phyloP scores from a whole-genome alignment of 495 filamentous ascomycete species.

The Hapsidospora chrysogenum region DNA sequence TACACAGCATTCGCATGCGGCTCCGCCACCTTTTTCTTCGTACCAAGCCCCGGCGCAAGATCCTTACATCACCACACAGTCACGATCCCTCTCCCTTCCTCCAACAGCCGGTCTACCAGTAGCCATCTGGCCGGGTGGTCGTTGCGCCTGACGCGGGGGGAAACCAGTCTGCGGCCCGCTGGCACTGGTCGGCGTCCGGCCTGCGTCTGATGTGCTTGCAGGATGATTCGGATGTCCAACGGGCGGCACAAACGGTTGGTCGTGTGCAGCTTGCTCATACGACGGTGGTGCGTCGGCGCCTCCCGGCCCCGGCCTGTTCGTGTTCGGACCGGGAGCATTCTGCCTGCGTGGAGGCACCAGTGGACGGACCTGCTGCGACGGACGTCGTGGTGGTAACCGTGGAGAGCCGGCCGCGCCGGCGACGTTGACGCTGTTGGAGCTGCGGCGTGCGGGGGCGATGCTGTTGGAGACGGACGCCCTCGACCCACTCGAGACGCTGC shows the following conservation, averaged over 20 bases:
- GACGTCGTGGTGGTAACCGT: constrained; percentile 1
- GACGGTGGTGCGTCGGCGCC: constrained; percentile 51
- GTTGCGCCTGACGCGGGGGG: no score
- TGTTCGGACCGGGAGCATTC: constrained; percentile 14
- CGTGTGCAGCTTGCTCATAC: constrained; percentile 64
- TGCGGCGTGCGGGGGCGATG: constrained; percentile 17
- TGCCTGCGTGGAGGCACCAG: constrained; percentile 20
- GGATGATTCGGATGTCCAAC: constrained; percentile 38
- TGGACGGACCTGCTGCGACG: constrained; percentile 22
- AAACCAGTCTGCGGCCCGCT: background rate
- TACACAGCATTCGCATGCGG: no score
- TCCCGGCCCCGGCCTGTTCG: constrained; percentile 27
- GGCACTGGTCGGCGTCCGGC: background rate
- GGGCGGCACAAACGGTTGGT: constrained; percentile 46
- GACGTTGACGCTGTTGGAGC: constrained; percentile 4
- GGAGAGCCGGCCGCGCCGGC: background rate
- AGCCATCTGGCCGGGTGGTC: no score
- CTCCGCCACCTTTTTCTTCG: no score
- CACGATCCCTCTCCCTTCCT: constrained; percentile 8
- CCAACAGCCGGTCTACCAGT: no score
- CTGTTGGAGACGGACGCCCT: constrained; percentile 5
- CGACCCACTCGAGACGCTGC: constrained; percentile 3
- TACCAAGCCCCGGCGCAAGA: no score
- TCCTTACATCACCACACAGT: constrained; percentile 14
- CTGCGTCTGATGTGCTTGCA: constrained; percentile 14